Evolutionary conservation across 2,329 filamentous ascomycete species (phyloP).

Genomic region (Aspergillus hiratsukae): DNA sequence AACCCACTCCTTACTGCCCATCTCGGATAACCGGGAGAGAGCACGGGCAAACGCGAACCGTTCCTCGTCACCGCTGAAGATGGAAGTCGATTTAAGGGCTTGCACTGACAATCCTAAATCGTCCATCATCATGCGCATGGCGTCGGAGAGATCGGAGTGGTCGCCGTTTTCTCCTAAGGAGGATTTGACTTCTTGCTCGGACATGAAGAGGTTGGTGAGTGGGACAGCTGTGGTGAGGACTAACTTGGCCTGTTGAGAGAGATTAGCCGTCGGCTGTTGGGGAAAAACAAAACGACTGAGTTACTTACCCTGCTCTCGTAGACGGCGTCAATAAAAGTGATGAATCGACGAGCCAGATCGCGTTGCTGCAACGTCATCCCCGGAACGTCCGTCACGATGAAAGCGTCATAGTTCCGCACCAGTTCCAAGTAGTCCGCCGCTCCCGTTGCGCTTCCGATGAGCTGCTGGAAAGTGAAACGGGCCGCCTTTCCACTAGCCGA

Average conservation of each 20-base stretch:
- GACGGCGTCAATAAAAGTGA: slow-evolving; percentile 94
- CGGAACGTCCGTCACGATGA: slow-evolving; percentile 85
- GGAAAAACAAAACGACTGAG: not conserved
- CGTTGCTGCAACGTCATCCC: slow-evolving; percentile 84
- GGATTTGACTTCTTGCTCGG: slow-evolving; percentile 62
- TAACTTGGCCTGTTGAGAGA: slow-evolving; percentile 69
- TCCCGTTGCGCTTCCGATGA: slow-evolving; percentile 82
- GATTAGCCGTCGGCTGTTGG: not conserved
- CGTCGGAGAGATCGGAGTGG: slow-evolving; percentile 56
- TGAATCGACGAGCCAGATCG: slow-evolving; percentile 87
- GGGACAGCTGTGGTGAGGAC: slow-evolving; percentile 88
- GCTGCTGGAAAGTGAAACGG: slow-evolving; percentile 86
- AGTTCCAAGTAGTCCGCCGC: slow-evolving; percentile 95
- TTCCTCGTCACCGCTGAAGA: slow-evolving; percentile 95
- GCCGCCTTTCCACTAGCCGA: slow-evolving; percentile 82
- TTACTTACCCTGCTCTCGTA: slow-evolving; percentile 65
- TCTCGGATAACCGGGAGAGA: slow-evolving; percentile 77
- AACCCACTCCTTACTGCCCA: slow-evolving; percentile 94
- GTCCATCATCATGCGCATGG: slow-evolving; percentile 78
- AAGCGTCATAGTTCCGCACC: slow-evolving; percentile 82
- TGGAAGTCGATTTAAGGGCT: slow-evolving; percentile 75
- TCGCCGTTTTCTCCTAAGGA: slow-evolving; percentile 48
- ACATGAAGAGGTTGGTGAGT: slow-evolving; percentile 79
- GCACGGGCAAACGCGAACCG: slow-evolving; percentile 92
- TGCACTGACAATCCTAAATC: slow-evolving; percentile 80